Evolutionary conservation across 1,139 yeast species (phyloP).

Genomic region (Lodderomyces pseudojiufengensis): DNA sequence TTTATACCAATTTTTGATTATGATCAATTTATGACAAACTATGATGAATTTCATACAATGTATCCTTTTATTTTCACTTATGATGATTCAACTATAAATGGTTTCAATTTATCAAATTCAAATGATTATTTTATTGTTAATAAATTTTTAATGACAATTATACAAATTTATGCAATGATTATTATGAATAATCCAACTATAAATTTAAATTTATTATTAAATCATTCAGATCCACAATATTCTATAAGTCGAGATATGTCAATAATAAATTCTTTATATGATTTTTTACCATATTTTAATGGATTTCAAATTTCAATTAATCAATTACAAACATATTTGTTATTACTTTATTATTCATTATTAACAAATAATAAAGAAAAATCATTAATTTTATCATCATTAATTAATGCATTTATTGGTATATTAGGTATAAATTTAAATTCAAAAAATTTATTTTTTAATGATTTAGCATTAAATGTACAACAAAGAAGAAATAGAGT

Average conservation of each 20-base stretch:
- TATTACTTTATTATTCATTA: slow-evolving; percentile 42
- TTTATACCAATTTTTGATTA: slow-evolving; percentile 63
- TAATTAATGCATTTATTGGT: slow-evolving; percentile 46
- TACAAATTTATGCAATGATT: slow-evolving; percentile 46
- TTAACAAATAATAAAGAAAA: slow-evolving; percentile 47
- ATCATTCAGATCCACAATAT: slow-evolving; percentile 38
- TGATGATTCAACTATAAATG: slow-evolving; percentile 49
- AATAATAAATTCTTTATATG: slow-evolving; percentile 38
- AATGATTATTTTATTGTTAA: slow-evolving; percentile 51
- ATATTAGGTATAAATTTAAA: slow-evolving; percentile 46
- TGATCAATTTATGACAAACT: slow-evolving; percentile 52
- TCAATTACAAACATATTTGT: slow-evolving; percentile 41
- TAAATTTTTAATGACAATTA: slow-evolving; percentile 45
- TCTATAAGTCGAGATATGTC: slow-evolving; percentile 18
- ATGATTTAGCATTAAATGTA: slow-evolving; percentile 37
- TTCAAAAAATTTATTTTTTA: slow-evolving; percentile 43
- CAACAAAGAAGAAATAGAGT: slow-evolving; percentile 48
- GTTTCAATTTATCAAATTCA: slow-evolving; percentile 43
- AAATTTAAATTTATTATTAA: slow-evolving; percentile 38
- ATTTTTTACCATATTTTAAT: slow-evolving; percentile 45
- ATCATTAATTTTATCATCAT: slow-evolving; percentile 39
- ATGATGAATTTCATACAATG: slow-evolving; percentile 55
- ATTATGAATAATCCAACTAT: slow-evolving; percentile 48
- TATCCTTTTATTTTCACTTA: slow-evolving; percentile 51
- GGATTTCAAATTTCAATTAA: slow-evolving; percentile 40